Evolutionary conservation across 305 asterid genomes (phyloP).

Genomic region (Fraxinus ornus): DNA sequence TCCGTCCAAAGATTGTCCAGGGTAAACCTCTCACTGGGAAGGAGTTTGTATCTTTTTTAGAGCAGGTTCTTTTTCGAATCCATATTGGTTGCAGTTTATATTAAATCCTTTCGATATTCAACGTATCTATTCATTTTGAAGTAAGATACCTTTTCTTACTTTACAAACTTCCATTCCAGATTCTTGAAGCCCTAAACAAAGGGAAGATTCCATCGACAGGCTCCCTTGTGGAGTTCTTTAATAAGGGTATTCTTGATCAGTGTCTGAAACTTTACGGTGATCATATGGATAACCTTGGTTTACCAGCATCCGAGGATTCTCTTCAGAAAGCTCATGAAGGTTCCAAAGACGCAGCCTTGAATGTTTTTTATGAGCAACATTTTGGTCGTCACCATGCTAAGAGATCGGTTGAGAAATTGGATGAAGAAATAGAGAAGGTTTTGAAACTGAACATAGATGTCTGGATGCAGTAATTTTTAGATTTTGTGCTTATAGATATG

Average conservation of each 20-base stretch:
- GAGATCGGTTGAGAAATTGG: conserved; percentile 74
- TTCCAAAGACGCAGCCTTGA: conserved; percentile 59
- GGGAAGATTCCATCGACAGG: conserved; percentile 99
- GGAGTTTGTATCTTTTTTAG: conserved; percentile 84
- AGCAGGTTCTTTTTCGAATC: conserved; percentile 61
- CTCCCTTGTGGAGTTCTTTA: conserved; percentile 94
- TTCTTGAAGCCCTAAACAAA: conserved; percentile 95
- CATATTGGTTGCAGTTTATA: conserved; percentile 11
- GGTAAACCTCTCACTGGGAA: conserved; percentile 90
- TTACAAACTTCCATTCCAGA: conserved; percentile 48
- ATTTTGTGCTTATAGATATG: conserved; percentile 28
- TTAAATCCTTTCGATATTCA: neutral
- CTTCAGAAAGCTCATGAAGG: conserved; percentile 64
- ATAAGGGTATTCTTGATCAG: conserved; percentile 83
- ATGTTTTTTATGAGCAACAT: conserved; percentile 85
- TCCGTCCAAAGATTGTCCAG: conserved; percentile 97
- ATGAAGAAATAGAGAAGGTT: conserved; percentile 85
- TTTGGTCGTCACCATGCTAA: conserved; percentile 96
- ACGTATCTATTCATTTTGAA: neutral
- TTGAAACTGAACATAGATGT: conserved; percentile 14
- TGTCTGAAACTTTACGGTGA: conserved; percentile 68
- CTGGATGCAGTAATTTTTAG: too few species aligned
- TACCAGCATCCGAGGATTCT: conserved; percentile 64
- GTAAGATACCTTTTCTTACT: neutral
- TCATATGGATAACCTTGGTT: conserved; percentile 49